These are phyloP conservation scores for Penicillium atrosanguineum DNA, from an alignment of 495 filamentous ascomycete species.

Conservation along the genomic window DNA sequence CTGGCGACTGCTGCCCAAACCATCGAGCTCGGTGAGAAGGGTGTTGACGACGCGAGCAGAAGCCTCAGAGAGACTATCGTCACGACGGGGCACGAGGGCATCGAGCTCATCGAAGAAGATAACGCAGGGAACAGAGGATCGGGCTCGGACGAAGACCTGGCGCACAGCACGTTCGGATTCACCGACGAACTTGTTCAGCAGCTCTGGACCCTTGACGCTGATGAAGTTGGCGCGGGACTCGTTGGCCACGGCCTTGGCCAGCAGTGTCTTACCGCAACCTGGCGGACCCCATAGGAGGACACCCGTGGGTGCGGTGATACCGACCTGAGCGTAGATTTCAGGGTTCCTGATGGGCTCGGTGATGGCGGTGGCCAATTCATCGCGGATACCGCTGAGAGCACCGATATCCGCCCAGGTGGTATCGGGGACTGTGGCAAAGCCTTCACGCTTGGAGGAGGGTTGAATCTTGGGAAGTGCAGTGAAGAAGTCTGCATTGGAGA, in stretches of 20 bases:
- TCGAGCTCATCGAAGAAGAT: slow-evolving; percentile 99
- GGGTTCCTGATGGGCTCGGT: slow-evolving; percentile 89
- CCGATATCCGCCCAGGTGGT: slow-evolving; percentile 95
- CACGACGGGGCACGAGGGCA: slow-evolving; percentile 81
- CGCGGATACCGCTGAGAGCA: slow-evolving; percentile 73
- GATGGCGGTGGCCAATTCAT: slow-evolving; percentile 82
- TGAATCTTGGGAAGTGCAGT: slow-evolving; percentile 81
- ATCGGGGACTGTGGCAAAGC: slow-evolving; percentile 95
- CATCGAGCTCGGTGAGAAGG: slow-evolving; percentile 93
- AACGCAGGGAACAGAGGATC: slow-evolving; percentile 84
- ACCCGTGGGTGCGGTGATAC: slow-evolving; percentile 84
- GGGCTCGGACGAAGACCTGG: slow-evolving; percentile 86
- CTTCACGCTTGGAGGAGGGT: slow-evolving; percentile 91
- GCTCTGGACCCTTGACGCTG: slow-evolving; percentile 91
- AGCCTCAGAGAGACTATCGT: slow-evolving; percentile 76
- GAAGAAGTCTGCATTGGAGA: slow-evolving; percentile 67
- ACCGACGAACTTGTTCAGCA: slow-evolving; percentile 94
- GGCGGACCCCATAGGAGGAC: slow-evolving; percentile 96
- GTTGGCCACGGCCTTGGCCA: slow-evolving; percentile 95
- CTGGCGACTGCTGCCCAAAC: slow-evolving; percentile 66
- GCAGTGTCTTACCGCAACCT: slow-evolving; percentile 93
- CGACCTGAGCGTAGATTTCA: slow-evolving; percentile 73
- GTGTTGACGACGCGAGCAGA: slow-evolving; percentile 92
- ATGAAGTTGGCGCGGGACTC: slow-evolving; percentile 97
- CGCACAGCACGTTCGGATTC: slow-evolving; percentile 92